Conservation (phyloP, 352 stramenopile species). For the Saprolegnia diclina region DNA sequence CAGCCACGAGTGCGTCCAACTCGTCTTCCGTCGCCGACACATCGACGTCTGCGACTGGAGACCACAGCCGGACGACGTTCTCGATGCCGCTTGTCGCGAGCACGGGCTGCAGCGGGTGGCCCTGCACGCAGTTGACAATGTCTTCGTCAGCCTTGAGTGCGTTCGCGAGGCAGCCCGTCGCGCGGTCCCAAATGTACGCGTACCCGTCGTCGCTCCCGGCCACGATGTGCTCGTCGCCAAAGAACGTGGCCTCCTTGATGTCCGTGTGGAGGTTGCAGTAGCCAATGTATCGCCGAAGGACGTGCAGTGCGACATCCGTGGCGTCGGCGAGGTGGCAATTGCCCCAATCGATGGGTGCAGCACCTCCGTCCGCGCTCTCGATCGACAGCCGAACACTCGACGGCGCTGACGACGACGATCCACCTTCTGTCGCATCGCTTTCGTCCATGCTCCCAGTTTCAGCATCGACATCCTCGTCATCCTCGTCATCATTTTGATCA, state of each 20-base stretch:
- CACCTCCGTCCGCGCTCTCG: conserved; percentile 33
- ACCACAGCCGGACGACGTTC: conserved; percentile 76
- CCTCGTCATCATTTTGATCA: conserved; percentile 15
- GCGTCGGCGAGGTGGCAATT: conserved; percentile 29
- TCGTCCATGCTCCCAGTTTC: conserved; percentile 12
- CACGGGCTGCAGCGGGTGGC: conserved; percentile 68
- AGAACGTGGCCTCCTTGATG: conserved; percentile 87
- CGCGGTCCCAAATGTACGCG: conserved; percentile 82
- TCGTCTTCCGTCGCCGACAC: conserved; percentile 42
- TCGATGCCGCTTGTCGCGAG: conserved; percentile 81
- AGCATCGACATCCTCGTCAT: conserved; percentile 23
- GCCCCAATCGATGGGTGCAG: conserved; percentile 41
- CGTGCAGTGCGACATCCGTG: conserved; percentile 43
- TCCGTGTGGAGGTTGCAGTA: conserved; percentile 87
- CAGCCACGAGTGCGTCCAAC: conserved; percentile 43
- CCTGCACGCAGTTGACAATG: conserved; percentile 87
- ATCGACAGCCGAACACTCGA: not conserved
- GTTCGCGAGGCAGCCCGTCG: conserved; percentile 70
- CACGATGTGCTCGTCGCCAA: conserved; percentile 82
- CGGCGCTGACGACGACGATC: conserved; percentile 14
- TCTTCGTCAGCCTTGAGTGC: conserved; percentile 76
- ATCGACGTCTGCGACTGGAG: conserved; percentile 41
- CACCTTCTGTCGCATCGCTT: too few relatives aligned
- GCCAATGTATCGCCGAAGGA: conserved; percentile 69
- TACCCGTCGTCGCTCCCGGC: conserved; percentile 82